Evolutionary conservation across 352 stramenopile species (phyloP).

Genomic region (Blastocystis sp.): DNA sequence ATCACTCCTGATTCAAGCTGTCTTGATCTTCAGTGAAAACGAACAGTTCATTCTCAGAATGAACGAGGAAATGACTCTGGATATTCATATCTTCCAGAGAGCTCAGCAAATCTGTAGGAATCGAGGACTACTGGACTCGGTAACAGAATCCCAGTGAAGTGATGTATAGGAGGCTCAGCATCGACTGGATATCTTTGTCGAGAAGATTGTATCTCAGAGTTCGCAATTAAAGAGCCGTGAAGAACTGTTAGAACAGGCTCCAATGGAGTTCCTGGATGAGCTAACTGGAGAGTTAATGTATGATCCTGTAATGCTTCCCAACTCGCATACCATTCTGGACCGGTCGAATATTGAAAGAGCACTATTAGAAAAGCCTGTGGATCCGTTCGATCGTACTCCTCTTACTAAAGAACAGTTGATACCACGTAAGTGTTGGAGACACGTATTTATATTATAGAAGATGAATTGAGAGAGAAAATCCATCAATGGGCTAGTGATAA

Average conservation of each 20-base stretch:
- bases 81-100: constrained; percentile 16
- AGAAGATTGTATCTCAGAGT: neutral
- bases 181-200: neutral
- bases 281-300: constrained; percentile 51
- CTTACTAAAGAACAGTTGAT: constrained; percentile 59
- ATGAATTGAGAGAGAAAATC: constrained; percentile 24
- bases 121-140: neutral
- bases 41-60: constrained; percentile 29
- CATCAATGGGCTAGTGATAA: constrained; percentile 21
- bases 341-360: constrained; percentile 28
- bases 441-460: neutral
- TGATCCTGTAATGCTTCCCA: constrained; percentile 53
- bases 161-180: constrained; percentile 37
- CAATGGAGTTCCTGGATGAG: constrained; percentile 44
- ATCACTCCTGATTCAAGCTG: constrained; percentile 5
- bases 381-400: constrained; percentile 38
- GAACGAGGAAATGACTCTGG: constrained; percentile 22
- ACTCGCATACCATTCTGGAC: constrained; percentile 27
- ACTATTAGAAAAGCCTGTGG: constrained; percentile 7
- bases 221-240: neutral
- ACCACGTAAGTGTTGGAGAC: neutral
- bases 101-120: neutral
- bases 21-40: constrained; percentile 29
- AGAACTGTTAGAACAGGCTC: constrained; percentile 26
- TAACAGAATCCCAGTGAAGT: neutral